phyloP scores from a whole-genome alignment of 2,329 filamentous ascomycete species.

The Microdochium paspali region DNA sequence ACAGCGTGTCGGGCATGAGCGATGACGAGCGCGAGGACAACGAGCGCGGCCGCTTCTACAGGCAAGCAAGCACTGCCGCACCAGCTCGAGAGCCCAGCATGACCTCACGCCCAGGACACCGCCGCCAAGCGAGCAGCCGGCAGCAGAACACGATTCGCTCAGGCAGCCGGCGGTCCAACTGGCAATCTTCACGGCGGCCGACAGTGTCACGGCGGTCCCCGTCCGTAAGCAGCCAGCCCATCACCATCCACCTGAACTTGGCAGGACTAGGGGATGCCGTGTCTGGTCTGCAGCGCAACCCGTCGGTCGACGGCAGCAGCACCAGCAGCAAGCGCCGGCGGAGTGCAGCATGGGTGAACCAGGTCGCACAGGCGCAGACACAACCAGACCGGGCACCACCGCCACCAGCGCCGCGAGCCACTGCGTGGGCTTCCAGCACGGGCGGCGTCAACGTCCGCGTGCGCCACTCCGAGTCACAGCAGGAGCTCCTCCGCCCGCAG shows the following conservation, averaged over 20 bases:
- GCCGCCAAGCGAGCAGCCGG: no score
- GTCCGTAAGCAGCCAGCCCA: neutral
- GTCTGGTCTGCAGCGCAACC: no score
- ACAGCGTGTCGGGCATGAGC: no score
- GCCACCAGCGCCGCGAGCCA: neutral
- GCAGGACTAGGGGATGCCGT: neutral
- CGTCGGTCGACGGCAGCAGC: neutral
- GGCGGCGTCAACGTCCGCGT: neutral
- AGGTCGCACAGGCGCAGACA: neutral
- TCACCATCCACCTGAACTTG: neutral
- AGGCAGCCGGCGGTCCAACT: no score
- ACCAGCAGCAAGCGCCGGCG: neutral
- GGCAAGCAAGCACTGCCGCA: no score
- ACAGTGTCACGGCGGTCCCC: no score
- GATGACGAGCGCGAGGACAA: no score
- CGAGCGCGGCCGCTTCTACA: no score
- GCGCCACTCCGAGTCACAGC: neutral
- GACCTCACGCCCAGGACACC: no score
- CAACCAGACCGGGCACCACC: neutral
- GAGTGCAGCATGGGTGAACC: neutral
- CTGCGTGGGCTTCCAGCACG: neutral
- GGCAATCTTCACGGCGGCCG: no score
- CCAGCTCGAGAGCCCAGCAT: no score
- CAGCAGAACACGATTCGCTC: no score
- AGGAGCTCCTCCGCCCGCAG: neutral